These are phyloP conservation scores for Petrea volubilis DNA, from an alignment of 257 asterid species.

Conservation along the genomic window DNA sequence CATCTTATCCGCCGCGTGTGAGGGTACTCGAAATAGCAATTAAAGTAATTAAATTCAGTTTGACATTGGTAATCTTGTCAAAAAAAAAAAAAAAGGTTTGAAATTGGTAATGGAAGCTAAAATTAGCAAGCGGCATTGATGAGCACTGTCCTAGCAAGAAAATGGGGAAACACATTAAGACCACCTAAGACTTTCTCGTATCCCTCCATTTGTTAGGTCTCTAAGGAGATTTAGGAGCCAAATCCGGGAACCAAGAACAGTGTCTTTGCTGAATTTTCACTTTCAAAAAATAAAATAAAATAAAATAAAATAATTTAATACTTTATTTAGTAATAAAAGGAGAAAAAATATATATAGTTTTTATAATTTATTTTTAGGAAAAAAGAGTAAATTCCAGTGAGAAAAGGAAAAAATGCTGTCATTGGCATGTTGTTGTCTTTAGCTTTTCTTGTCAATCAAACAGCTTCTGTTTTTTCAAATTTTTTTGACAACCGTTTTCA, in stretches of 20 bases:
- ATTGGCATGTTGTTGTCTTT: conserved; percentile 33
- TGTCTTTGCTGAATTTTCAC: conserved; percentile 37
- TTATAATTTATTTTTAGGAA: conserved; percentile 13
- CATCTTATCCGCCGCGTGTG: no score
- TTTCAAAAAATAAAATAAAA: not conserved
- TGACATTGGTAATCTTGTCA: no score
- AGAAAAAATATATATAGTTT: conserved; percentile 16
- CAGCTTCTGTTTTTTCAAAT: conserved; percentile 31
- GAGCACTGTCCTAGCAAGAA: not conserved
- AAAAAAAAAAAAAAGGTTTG: no score
- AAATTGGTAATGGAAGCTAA: not conserved
- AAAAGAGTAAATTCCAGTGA: conserved; percentile 10
- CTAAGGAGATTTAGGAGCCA: conserved; percentile 60
- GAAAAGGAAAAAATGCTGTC: conserved; percentile 29
- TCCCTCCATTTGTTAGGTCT: conserved; percentile 75
- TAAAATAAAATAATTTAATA: conserved; percentile 5
- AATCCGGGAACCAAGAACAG: conserved; percentile 46
- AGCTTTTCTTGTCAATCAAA: conserved; percentile 46
- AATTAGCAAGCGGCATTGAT: not conserved
- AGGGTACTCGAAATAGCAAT: no score
- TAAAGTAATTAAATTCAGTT: not conserved
- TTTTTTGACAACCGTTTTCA: conserved; percentile 28
- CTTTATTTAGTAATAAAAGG: conserved; percentile 12
- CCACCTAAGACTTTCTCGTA: conserved; percentile 18
- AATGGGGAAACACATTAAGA: conserved; percentile 10